Evolutionary conservation across 2,329 filamentous ascomycete species (phyloP).

Genomic region (Cladobotryum protrusum): DNA sequence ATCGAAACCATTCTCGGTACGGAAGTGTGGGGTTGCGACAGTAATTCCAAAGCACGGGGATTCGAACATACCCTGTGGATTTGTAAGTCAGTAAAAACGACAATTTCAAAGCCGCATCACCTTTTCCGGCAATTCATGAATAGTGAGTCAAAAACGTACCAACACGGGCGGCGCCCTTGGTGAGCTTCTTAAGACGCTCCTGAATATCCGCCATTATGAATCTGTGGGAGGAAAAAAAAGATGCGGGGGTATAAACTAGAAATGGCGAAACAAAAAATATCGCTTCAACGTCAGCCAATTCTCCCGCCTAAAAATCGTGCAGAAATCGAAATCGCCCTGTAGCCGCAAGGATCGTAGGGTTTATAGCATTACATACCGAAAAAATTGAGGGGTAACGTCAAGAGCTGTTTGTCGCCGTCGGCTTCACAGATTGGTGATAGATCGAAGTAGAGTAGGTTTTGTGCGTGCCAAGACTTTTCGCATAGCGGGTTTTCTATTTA

Average conservation of each 20-base stretch:
- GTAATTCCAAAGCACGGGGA: not conserved
- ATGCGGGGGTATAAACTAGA: constrained; percentile 11
- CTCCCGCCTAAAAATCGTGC: not conserved
- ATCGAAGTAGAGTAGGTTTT: constrained; percentile 35
- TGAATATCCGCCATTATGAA: constrained; percentile 49
- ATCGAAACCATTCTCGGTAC: not conserved
- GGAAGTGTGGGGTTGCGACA: not conserved
- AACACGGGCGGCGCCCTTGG: constrained; percentile 49
- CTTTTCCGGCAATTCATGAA: not conserved
- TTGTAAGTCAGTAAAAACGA: too few species aligned
- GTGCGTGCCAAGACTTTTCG: constrained; percentile 42
- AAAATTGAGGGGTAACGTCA: constrained; percentile 27
- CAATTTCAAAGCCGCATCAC: too few species aligned
- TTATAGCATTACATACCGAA: not conserved
- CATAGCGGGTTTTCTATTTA: constrained; percentile 15
- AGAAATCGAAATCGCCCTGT: not conserved
- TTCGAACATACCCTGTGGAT: too few species aligned
- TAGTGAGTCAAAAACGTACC: constrained; percentile 48
- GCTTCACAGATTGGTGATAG: constrained; percentile 28
- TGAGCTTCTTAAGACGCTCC: constrained; percentile 56
- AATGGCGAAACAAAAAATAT: too few species aligned
- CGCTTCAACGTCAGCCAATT: not conserved
- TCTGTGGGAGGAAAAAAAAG: constrained; percentile 24
- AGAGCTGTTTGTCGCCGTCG: constrained; percentile 31
- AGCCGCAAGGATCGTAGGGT: not conserved